Evolutionary conservation across 163 green algal species (phyloP).

Genomic region (Trebouxiophyceae sp.): DNA sequence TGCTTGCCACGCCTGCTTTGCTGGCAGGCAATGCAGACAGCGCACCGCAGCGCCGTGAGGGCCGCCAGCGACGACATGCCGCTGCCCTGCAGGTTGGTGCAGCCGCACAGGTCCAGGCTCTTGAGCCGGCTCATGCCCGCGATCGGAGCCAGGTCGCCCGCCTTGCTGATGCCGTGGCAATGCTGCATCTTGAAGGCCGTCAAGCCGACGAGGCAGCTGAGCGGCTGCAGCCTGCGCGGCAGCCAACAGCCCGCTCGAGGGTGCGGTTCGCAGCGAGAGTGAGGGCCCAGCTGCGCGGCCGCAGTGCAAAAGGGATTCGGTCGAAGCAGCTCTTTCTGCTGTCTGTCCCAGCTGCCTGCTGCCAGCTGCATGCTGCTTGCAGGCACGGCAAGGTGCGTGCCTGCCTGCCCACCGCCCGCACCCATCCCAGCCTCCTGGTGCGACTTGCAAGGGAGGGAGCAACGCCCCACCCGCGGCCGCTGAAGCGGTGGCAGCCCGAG

Average conservation of each 20-base stretch:
- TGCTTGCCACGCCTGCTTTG: too few relatives aligned
- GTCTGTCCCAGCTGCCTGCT: too few relatives aligned
- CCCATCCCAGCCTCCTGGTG: too few relatives aligned
- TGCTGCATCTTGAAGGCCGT: slow-evolving; percentile 28
- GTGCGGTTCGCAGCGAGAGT: too few relatives aligned
- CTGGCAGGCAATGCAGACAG: too few relatives aligned
- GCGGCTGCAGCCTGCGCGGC: slow-evolving; percentile 20
- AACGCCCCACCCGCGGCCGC: not conserved
- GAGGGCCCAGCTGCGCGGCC: too few relatives aligned
- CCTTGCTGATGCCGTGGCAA: slow-evolving; percentile 16
- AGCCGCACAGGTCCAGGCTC: slow-evolving; percentile 23
- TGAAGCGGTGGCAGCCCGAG: slow-evolving; percentile 23
- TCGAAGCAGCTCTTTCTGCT: too few relatives aligned
- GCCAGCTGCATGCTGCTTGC: too few relatives aligned
- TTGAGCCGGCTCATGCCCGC: slow-evolving; percentile 6
- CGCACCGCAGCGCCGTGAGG: slow-evolving; percentile 8
- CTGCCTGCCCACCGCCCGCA: not conserved
- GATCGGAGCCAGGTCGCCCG: slow-evolving; percentile 10
- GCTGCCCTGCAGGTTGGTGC: slow-evolving; percentile 12
- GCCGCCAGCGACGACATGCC: slow-evolving; percentile 7
- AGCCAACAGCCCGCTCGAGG: too few relatives aligned
- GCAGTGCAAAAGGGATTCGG: too few relatives aligned
- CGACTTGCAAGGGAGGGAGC: not conserved
- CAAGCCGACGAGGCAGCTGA: slow-evolving; percentile 7
- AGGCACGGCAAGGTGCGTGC: too few relatives aligned